Base-by-base conservation (phyloP, 495 filamentous ascomycete species). In the Penicillium psychrofluorescens region DNA sequence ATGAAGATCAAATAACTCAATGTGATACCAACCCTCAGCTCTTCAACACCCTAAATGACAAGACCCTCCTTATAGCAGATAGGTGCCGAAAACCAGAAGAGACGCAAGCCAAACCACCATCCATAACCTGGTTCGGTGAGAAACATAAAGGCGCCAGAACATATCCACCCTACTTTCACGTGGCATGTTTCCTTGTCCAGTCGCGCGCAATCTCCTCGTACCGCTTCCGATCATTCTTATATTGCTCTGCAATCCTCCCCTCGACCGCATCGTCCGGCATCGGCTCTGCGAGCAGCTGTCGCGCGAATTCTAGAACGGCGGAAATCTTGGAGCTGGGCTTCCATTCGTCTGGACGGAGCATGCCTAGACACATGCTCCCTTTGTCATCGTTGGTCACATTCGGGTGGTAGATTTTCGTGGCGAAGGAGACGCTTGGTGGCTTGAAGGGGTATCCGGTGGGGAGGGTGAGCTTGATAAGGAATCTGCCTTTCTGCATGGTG, bases 381-480 rank as follows among this genome's bases (percentile, higher is more conserved):
- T 85, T 84, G 51, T 83, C 83, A 64, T 97, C 94, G 74, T 95
- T 95, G 58, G 86, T 90, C 36, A 98, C 81, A 68, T 98, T 98
- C 11, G 94, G 94, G 75, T 98, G 92, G 74, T 95, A 98, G 69
- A 98, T 88, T 60, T 92, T 95, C 33, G 92, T 98, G 40, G 78
- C 75, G 79, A 97, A 98, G 53, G 72, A 83, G 49, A 98, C 76
- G 30, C 71, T 74, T 0, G 94, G 94, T 5, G 92, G 83, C 56
- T 94, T 95, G 81, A 97, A 98, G 8, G 92, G 92, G 72, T 97
- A 98, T 50, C 92, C 85, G 45, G 65, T 68, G 13, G 92, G 92
- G 5, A 98, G 80, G 13, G 63, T 75, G 45, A 96, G 70, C 38
- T 82, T 72, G 13, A 98, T 69, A 33, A 79, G 75, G 80, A 94